A percentile compares a stretch with the other conserved stretches of the same genome.
Conservation (phyloP, 129 eudicot genomes). For the Ambrosia artemisiifolia region DNA sequence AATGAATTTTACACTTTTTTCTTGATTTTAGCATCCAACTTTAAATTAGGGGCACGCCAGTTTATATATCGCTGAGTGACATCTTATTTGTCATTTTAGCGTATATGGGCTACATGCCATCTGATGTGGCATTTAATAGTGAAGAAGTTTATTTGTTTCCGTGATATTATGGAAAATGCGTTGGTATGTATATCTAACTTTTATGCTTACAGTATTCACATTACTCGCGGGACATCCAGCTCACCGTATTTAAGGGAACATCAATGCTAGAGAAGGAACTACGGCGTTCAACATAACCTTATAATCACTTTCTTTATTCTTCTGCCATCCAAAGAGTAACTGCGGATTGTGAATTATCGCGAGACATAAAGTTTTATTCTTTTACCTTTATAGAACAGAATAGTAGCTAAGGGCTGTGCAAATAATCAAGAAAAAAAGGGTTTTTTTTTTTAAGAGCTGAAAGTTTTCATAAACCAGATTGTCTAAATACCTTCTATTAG, state of each 20-base stretch:
- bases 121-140: background rate
- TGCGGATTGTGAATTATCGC: slow-evolving; percentile 13
- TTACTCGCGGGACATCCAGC: slow-evolving; percentile 66
- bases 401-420: background rate
- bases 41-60: too few relatives aligned
- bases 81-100: background rate
- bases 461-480: background rate
- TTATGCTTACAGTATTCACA: slow-evolving; percentile 42
- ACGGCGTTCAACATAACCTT: slow-evolving; percentile 24
- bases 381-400: slow-evolving; percentile 20
- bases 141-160: background rate
- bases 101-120: background rate
- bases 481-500: background rate
- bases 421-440: slow-evolving; percentile 1
- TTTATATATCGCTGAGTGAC: too few relatives aligned
- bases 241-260: slow-evolving; percentile 80
- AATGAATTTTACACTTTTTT: too few relatives aligned
- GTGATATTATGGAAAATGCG: background rate
- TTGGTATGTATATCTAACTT: background rate
- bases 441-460: background rate
- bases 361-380: background rate
- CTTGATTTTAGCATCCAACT: too few relatives aligned
- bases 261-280: slow-evolving; percentile 79
- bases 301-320: slow-evolving; percentile 14
- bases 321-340: slow-evolving; percentile 8